A percentile compares a stretch with the other conserved stretches of the same genome.
Evolutionary conservation across 352 stramenopile species (phyloP).

Genomic region (Peronospora farinosa): DNA sequence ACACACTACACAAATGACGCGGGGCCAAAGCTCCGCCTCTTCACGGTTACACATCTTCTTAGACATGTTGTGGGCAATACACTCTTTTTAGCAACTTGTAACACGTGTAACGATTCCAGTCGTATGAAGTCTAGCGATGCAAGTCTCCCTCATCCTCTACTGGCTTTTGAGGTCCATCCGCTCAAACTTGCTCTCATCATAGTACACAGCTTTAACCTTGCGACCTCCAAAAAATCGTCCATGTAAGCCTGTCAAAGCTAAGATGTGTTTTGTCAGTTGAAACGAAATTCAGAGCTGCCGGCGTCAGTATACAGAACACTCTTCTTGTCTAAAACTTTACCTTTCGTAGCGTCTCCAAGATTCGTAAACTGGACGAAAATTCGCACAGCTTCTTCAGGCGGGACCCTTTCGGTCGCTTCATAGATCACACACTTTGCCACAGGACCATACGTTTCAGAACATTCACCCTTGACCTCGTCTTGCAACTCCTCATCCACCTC

Average conservation of each 20-base stretch:
- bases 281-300: not conserved
- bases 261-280: not conserved
- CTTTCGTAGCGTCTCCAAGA: conserved; percentile 66
- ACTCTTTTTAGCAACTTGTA: conserved; percentile 6
- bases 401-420: conserved; percentile 44
- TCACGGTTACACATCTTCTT: not conserved
- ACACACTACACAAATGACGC: not conserved
- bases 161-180: conserved; percentile 48
- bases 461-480: conserved; percentile 87
- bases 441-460: conserved; percentile 68
- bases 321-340: conserved; percentile 27
- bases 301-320: not conserved
- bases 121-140: not conserved
- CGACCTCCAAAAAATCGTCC: conserved; percentile 86
- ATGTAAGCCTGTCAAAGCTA: conserved; percentile 76
- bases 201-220: conserved; percentile 75
- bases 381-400: conserved; percentile 70
- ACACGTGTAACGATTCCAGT: conserved; percentile 6
- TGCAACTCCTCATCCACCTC: conserved; percentile 87
- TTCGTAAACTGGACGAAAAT: conserved; percentile 87
- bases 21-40: not conserved
- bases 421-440: conserved; percentile 75
- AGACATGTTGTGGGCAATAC: not conserved
- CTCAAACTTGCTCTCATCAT: conserved; percentile 76
- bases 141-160: conserved; percentile 15